These are phyloP conservation scores for Prosopis cineraria DNA, from an alignment of 306 rosid species.

Conservation along the genomic window DNA sequence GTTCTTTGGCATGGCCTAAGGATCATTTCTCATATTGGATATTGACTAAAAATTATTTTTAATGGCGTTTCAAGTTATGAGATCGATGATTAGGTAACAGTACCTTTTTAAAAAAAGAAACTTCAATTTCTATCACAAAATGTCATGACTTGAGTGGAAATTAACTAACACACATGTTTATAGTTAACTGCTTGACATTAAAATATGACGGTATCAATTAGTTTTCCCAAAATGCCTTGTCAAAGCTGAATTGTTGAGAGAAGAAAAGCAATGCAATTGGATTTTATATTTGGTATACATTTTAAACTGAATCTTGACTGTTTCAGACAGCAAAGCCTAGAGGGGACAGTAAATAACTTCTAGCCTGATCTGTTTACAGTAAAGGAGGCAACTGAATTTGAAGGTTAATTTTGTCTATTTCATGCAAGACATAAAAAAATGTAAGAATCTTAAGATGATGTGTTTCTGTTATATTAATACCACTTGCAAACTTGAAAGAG, in stretches of 20 bases:
- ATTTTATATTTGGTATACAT: not conserved
- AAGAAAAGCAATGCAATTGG: not conserved
- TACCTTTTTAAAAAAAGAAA: no score
- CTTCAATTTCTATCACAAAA: not conserved
- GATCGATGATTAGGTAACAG: not conserved
- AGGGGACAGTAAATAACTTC: slow-evolving; percentile 30
- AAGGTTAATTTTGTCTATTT: slow-evolving; percentile 41
- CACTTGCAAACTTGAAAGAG: slow-evolving; percentile 43
- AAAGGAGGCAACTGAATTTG: slow-evolving; percentile 28
- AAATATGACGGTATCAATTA: not conserved
- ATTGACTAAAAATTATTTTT: slow-evolving; percentile 9
- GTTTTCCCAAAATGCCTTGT: not conserved
- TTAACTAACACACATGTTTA: not conserved
- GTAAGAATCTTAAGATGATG: slow-evolving; percentile 20
- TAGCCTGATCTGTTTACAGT: slow-evolving; percentile 22
- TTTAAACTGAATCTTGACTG: slow-evolving; percentile 33
- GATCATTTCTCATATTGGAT: slow-evolving; percentile 30
- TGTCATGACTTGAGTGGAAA: not conserved
- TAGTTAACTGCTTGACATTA: not conserved
- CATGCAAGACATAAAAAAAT: slow-evolving; percentile 22
- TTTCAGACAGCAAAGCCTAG: slow-evolving; percentile 20
- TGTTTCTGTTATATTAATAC: slow-evolving; percentile 32
- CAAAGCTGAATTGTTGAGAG: not conserved
- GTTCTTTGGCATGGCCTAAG: slow-evolving; percentile 30
- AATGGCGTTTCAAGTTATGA: slow-evolving; percentile 2